phyloP scores from a whole-genome alignment of 441 rosid genomes.

The Pelargonium fulgidum region DNA sequence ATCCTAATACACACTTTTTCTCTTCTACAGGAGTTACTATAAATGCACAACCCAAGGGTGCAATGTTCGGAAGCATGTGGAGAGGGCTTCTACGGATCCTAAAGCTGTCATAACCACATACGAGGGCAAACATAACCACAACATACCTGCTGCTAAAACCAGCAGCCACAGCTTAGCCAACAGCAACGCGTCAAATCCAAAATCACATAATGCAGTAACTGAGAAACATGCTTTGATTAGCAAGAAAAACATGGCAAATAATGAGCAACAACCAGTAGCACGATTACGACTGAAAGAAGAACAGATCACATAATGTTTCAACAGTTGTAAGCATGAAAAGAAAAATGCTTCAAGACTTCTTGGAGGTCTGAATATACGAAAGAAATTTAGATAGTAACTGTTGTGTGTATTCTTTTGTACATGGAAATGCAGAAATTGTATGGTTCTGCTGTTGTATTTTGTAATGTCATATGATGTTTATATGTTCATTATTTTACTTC shows the following conservation, averaged over 20 bases:
- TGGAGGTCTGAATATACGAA: constrained; percentile 13
- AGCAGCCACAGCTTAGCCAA: constrained; percentile 57
- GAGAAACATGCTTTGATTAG: constrained; percentile 27
- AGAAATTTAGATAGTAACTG: constrained; percentile 14
- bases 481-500: not conserved
- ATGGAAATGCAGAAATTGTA: constrained; percentile 20
- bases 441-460: constrained; percentile 17
- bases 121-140: constrained; percentile 81
- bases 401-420: constrained; percentile 48
- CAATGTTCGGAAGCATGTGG: constrained; percentile 87
- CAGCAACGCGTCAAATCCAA: constrained; percentile 33
- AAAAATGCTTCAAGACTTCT: constrained; percentile 20
- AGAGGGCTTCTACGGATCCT: constrained; percentile 69
- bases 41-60: constrained; percentile 79
- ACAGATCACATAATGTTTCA: constrained; percentile 35
- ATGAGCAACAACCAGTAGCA: constrained; percentile 31
- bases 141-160: constrained; percentile 57
- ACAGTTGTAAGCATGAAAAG: constrained; percentile 14
- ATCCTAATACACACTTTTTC: not conserved
- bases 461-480: constrained; percentile 18
- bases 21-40: constrained; percentile 76
- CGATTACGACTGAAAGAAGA: constrained; percentile 50
- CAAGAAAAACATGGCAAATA: constrained; percentile 26
- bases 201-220: constrained; percentile 24
- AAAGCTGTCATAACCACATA: constrained; percentile 77